A percentile compares a stretch with the other conserved stretches of the same genome.
phyloP scores from a whole-genome alignment of 805 yeast genomes.

The Torulaspora indica region DNA sequence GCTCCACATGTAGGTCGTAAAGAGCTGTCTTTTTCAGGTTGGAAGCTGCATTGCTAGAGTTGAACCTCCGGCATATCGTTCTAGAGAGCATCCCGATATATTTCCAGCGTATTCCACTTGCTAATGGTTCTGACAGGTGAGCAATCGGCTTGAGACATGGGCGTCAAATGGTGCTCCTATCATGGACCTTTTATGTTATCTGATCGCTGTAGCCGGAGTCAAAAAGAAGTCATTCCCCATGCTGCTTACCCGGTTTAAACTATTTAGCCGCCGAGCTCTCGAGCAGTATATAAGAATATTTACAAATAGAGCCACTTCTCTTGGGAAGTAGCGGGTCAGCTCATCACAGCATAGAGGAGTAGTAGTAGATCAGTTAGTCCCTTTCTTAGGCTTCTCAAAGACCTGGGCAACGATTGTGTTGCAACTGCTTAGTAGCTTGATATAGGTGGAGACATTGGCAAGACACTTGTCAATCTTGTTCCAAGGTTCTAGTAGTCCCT shows the following conservation, averaged over 20 bases:
- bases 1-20: constrained; percentile 67
- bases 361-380: background rate
- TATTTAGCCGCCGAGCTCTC: constrained; percentile 3
- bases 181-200: constrained; percentile 1
- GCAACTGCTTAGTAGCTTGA: constrained; percentile 21
- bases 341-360: constrained; percentile 1
- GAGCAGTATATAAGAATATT: background rate
- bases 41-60: constrained; percentile 34
- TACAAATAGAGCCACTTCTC: background rate
- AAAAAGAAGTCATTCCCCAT: constrained; percentile 3
- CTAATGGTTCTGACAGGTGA: background rate
- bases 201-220: constrained; percentile 2
- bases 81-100: constrained; percentile 5
- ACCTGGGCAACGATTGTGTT: constrained; percentile 22
- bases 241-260: background rate
- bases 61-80: constrained; percentile 25
- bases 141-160: background rate
- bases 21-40: constrained; percentile 65
- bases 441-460: constrained; percentile 16
- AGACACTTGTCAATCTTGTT: constrained; percentile 21
- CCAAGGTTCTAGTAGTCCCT: constrained; percentile 31
- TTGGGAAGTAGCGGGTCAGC: too few species aligned
- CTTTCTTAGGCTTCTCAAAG: constrained; percentile 24
- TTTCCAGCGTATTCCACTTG: too few species aligned
- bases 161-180: background rate